Evolutionary conservation across 78 protist species (phyloP).

Genomic region (Dictyostelium capitatum): DNA sequence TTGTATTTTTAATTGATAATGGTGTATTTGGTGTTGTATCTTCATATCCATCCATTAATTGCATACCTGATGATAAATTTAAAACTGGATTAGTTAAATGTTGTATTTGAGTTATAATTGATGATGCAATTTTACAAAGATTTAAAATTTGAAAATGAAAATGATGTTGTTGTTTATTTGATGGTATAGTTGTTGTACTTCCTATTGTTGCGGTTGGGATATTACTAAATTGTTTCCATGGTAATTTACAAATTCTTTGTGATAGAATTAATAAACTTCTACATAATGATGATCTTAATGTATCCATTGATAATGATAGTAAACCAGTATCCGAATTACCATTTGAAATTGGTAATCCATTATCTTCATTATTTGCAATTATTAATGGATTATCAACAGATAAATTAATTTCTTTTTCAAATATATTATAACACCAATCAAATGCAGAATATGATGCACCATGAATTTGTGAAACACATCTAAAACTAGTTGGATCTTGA

Average conservation of each 20-base stretch:
- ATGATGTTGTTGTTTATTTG: background rate
- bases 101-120: background rate
- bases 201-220: background rate
- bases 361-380: background rate
- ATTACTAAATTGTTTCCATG: background rate
- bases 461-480: slow-evolving; percentile 28
- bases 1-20: slow-evolving; percentile 24
- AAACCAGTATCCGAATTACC: slow-evolving; percentile 21
- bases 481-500: slow-evolving; percentile 27
- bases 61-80: background rate
- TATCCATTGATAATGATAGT: slow-evolving; percentile 16
- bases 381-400: slow-evolving; percentile 38
- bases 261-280: background rate
- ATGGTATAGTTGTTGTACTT: background rate
- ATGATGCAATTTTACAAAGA: slow-evolving; percentile 1
- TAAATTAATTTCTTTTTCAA: slow-evolving; percentile 37
- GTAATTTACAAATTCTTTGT: slow-evolving; percentile 17
- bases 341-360: background rate
- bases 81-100: background rate
- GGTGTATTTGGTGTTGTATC: slow-evolving; percentile 15
- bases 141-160: background rate
- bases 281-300: slow-evolving; percentile 25
- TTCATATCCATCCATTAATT: slow-evolving; percentile 28
- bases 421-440: slow-evolving; percentile 36
- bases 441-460: slow-evolving; percentile 29